Base-by-base conservation (phyloP, 257 asterid genomes). In the Nicotiana obtusifolia region DNA sequence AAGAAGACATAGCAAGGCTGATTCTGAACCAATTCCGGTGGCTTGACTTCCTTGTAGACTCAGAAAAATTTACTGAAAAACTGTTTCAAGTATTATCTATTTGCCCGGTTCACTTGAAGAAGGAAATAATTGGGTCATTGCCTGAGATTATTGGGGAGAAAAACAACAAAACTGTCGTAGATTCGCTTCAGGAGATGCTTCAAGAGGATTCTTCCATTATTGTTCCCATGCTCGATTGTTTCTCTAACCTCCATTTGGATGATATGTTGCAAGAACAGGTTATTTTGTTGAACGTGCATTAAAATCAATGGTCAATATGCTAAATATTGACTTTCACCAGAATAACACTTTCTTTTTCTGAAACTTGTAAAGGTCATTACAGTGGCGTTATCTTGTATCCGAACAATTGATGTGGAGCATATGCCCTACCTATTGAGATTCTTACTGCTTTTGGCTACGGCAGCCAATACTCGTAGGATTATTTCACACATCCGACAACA, bases 1-100 rank as follows among this genome's bases (percentile, higher is more conserved):
- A 92, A 31, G 95, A 94, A 79, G 96, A 94, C 87, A 69, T 91
- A 79, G 93, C 96, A 20, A 86, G 94, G 93, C 84, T 92, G 81
- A 92, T 94, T 80, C 83, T 92, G 80, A 90, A 92, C 84, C 97
- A 94, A 68, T 94, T 94, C 69, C 90, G 93, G 65, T 94, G 97
- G 97, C 97, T 94, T 60, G 98, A 94, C 84, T 94, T 94, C 88
- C 93, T 94, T 56, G 97, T 91, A 64, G 85, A 90, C 85, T 88
- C 94, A 33, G 92, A 87, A 81, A 89, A 90, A 37, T 94, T 94
- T 82, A 87, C 95, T 67, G 94, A 89, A 83, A 91, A 90, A 85
- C 85, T 94, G 83, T 84, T 94, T 26, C 97, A 94, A 88, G 90
- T 91, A 65, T 66, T 92, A 77, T 89, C 97, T 75, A 88, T 94